Conservation (phyloP, 2,329 filamentous ascomycete species). For the Phaeosphaeria sp. region DNA sequence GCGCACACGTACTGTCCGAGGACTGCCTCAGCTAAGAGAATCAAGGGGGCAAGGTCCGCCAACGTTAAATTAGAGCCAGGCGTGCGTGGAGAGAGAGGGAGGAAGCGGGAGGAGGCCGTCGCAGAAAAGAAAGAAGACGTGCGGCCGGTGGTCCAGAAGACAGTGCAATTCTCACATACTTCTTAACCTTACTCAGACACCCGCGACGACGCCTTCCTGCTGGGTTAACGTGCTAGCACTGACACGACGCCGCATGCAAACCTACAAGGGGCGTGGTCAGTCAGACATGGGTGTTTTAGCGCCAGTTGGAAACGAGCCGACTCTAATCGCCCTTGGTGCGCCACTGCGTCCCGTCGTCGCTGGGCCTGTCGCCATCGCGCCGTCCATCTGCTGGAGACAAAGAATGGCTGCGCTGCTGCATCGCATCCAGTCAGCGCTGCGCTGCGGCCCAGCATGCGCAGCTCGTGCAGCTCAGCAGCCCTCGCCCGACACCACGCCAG, state of each 20-base stretch:
- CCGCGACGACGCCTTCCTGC: not conserved
- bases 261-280: not conserved
- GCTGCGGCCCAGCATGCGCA: not conserved
- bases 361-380: not conserved
- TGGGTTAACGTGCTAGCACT: not conserved
- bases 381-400: not conserved
- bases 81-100: not conserved
- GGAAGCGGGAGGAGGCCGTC: not conserved
- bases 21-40: slow-evolving; percentile 30
- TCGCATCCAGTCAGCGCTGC: not conserved
- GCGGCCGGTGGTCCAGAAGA: slow-evolving; percentile 10
- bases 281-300: not conserved
- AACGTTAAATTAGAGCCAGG: not conserved
- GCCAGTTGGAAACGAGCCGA: not conserved
- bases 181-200: not conserved
- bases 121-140: slow-evolving; percentile 20
- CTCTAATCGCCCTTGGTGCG: too few species aligned
- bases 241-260: not conserved
- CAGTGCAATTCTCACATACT: not conserved
- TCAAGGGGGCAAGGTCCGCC: slow-evolving; percentile 8
- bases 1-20: slow-evolving; percentile 45
- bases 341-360: too few species aligned
- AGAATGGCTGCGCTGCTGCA: not conserved
- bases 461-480: not conserved
- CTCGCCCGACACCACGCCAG: not conserved